Conservation (phyloP, 1,139 yeast genomes). For the Meyerozyma carpophila region DNA sequence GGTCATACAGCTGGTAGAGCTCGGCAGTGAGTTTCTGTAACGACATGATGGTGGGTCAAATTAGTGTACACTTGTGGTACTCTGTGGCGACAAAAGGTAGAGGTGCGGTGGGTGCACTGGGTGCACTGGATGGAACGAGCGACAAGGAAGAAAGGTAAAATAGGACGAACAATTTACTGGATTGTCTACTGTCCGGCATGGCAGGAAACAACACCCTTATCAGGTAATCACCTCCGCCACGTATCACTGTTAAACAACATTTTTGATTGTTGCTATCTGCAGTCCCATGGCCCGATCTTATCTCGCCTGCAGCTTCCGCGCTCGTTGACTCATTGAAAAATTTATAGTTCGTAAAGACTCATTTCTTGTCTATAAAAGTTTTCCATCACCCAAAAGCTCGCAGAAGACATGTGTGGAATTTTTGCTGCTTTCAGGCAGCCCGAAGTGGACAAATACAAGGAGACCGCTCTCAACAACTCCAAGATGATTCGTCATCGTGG, state of each 20-base stretch:
- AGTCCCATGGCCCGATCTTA: background rate
- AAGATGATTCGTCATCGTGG: slow-evolving; percentile 97
- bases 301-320: slow-evolving; percentile 1
- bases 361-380: background rate
- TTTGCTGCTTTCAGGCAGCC: slow-evolving; percentile 87
- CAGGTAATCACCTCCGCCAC: too few relatives aligned
- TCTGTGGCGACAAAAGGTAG: background rate
- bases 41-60: slow-evolving; percentile 23
- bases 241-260: too few relatives aligned
- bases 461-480: slow-evolving; percentile 82
- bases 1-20: slow-evolving; percentile 58
- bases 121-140: too few relatives aligned
- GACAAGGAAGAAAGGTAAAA: too few relatives aligned
- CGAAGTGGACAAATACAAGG: slow-evolving; percentile 75
- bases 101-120: background rate
- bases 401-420: slow-evolving; percentile 81
- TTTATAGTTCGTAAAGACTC: background rate
- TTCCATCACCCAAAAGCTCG: background rate
- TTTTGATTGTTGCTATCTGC: background rate
- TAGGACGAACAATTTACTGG: too few relatives aligned
- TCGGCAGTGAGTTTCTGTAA: slow-evolving; percentile 57
- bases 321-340: slow-evolving; percentile 2
- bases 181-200: too few relatives aligned
- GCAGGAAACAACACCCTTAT: background rate
- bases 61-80: background rate